Percentiles rank a stretch among this genome's conserved stretches.
phyloP scores from a whole-genome alignment of 306 rosid species.

The Trifolium repens region DNA sequence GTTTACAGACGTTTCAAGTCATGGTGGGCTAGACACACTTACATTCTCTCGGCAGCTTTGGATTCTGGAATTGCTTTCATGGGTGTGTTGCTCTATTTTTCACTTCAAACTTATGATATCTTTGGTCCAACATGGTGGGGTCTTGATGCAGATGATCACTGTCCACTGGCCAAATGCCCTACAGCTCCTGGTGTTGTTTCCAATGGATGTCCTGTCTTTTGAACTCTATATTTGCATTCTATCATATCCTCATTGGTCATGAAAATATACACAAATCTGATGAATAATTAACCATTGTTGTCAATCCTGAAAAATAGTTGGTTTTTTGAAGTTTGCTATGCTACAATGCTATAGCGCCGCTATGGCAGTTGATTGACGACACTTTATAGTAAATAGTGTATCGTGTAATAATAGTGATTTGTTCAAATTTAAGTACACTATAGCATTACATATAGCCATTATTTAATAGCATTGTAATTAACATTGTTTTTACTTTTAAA shows the following conservation, averaged over 20 bases:
- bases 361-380: no score
- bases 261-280: not conserved
- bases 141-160: conserved; percentile 50
- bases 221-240: not conserved
- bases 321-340: no score
- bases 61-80: conserved; percentile 75
- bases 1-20: conserved; percentile 49
- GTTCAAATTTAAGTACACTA: no score
- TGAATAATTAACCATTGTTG: not conserved
- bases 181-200: conserved; percentile 63
- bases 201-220: conserved; percentile 60
- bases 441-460: no score
- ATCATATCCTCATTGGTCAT: not conserved
- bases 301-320: not conserved
- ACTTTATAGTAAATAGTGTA: no score
- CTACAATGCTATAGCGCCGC: no score
- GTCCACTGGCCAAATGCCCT: conserved; percentile 67
- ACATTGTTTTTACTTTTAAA: no score
- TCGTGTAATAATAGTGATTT: not conserved
- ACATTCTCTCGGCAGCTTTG: conserved; percentile 71
- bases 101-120: conserved; percentile 52
- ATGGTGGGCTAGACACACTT: conserved; percentile 82
- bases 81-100: conserved; percentile 56
- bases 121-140: conserved; percentile 80
- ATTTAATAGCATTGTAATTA: no score